phyloP scores from a whole-genome alignment of 225 moss, liverwort and hornwort genomes.

The Physcomitrellopsis africana region DNA sequence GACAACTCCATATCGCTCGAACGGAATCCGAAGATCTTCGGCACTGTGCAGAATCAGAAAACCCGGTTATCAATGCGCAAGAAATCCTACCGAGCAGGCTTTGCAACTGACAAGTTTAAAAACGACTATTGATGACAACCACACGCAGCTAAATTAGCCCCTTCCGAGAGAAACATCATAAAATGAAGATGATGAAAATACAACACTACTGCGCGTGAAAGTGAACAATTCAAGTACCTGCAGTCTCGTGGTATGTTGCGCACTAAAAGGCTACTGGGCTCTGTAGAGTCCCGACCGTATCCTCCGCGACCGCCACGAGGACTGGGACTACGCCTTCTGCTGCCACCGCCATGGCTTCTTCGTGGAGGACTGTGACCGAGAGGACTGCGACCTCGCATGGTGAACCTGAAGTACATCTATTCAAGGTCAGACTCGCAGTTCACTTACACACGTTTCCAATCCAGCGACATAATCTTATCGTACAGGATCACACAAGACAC shows the following conservation, averaged over 20 bases:
- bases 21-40: slow-evolving; percentile 91
- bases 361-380: slow-evolving; percentile 66
- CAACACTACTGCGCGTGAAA: neutral
- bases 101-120: neutral
- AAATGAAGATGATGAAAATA: neutral
- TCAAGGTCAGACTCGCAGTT: slow-evolving; percentile 5
- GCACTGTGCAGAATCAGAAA: slow-evolving; percentile 54
- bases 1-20: slow-evolving; percentile 92
- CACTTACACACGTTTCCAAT: neutral
- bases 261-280: slow-evolving; percentile 90
- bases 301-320: slow-evolving; percentile 72
- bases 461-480: neutral
- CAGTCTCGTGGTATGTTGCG: slow-evolving; percentile 95
- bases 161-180: neutral
- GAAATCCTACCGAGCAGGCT: neutral
- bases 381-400: slow-evolving; percentile 86
- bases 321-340: slow-evolving; percentile 76
- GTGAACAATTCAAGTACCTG: slow-evolving; percentile 45
- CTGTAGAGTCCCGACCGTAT: slow-evolving; percentile 70
- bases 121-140: neutral
- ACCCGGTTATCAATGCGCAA: neutral
- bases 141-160: neutral
- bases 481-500: too few relatives aligned
- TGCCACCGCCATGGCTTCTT: slow-evolving; percentile 70
- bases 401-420: slow-evolving; percentile 29